A percentile compares a stretch with the other conserved stretches of the same genome.
Conservation (phyloP, 139 green algal genomes). For the Gonium pectorale region DNA sequence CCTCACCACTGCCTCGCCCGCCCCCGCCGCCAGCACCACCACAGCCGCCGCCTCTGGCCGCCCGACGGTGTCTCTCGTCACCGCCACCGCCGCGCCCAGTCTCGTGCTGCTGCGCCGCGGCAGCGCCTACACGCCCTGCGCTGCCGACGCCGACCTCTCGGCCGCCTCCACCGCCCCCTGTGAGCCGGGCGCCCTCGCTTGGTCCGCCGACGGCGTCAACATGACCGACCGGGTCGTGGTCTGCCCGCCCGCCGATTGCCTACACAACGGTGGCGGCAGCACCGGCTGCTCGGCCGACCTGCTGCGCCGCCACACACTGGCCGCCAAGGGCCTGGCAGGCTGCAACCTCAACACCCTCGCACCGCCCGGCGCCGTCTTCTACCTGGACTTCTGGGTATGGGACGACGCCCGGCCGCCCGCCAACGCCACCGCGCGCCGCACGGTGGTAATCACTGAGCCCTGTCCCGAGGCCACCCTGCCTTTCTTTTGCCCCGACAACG, state of each 20-base stretch:
- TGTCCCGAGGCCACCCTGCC: constrained; percentile 10
- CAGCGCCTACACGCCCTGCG: constrained; percentile 16
- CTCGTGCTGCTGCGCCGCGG: constrained; percentile 34
- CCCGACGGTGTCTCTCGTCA: neutral
- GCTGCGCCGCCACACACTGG: constrained; percentile 49
- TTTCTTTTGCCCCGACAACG: constrained; percentile 31
- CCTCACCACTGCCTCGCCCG: neutral
- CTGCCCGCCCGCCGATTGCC: constrained; percentile 55
- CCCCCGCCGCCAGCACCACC: neutral
- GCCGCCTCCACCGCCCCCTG: constrained; percentile 26
- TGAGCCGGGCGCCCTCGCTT: constrained; percentile 58
- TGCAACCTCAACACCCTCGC: constrained; percentile 56
- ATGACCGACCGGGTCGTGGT: constrained; percentile 57
- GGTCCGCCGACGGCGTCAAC: constrained; percentile 23
- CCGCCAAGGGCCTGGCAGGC: constrained; percentile 53
- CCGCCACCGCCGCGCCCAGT: neutral
- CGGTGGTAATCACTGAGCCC: constrained; percentile 32
- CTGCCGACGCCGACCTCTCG: neutral
- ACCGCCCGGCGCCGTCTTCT: constrained; percentile 53
- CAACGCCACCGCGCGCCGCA: constrained; percentile 45
- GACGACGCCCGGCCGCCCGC: constrained; percentile 47
- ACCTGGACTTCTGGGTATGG: constrained; percentile 66
- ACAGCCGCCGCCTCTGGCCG: neutral
- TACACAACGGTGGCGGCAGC: neutral
- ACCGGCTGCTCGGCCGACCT: constrained; percentile 43